Evolutionary conservation across 1,284 basidiomycete genomes (phyloP).

Genomic region (Cerrena zonata): DNA sequence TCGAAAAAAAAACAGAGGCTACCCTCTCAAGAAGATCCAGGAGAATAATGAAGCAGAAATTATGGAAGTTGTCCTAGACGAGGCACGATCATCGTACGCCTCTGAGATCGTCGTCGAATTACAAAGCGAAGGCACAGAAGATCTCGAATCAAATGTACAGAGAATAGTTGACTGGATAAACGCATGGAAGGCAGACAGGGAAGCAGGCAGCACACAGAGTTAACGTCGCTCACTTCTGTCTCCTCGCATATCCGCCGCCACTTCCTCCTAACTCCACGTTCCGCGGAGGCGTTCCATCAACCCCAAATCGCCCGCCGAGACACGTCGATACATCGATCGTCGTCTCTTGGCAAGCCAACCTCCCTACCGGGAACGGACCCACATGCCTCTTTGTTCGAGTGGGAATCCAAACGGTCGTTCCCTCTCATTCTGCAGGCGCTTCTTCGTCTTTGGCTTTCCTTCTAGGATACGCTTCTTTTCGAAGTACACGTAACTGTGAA

Average conservation of each 20-base stretch:
- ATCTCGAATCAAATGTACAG: conserved; percentile 82
- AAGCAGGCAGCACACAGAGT: not conserved
- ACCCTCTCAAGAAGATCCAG: conserved; percentile 88
- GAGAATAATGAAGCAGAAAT: conserved; percentile 99
- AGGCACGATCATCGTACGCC: conserved; percentile 83
- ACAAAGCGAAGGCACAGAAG: conserved; percentile 69
- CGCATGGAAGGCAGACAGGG: conserved; percentile 62
- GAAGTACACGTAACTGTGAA: conserved; percentile 40
- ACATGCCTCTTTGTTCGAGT: conserved; percentile 27
- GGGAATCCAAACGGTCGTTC: conserved; percentile 27
- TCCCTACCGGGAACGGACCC: conserved; percentile 17
- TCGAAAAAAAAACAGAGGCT: conserved; percentile 51
- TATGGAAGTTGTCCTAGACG: conserved; percentile 88
- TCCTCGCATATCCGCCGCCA: not conserved
- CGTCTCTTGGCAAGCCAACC: not conserved
- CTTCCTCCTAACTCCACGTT: too few species aligned
- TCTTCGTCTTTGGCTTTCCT: conserved; percentile 44
- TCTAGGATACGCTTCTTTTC: conserved; percentile 42
- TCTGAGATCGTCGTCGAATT: conserved; percentile 85
- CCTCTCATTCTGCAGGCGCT: conserved; percentile 32
- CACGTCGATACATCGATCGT: too few species aligned
- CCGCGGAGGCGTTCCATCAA: too few species aligned
- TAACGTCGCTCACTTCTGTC: not conserved
- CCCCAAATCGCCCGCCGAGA: too few species aligned
- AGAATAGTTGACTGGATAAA: conserved; percentile 84